Conservation (phyloP, 2,329 filamentous ascomycete genomes). For the Keithomyces neogunnii region DNA sequence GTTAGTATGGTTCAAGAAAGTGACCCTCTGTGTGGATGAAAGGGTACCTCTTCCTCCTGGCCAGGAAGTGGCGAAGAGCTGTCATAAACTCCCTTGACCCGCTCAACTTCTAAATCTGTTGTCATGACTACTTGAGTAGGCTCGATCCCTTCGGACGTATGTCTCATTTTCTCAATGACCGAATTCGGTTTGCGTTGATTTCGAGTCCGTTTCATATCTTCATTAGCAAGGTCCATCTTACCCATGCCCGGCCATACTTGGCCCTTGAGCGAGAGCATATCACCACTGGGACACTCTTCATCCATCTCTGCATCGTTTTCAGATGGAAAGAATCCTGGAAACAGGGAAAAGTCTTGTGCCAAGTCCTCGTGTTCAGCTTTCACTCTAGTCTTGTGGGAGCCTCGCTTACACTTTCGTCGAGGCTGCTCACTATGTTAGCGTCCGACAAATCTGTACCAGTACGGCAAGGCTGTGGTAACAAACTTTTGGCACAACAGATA, state of each 20-base stretch:
- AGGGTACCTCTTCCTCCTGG: slow-evolving; percentile 34
- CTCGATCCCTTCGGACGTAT: slow-evolving; percentile 54
- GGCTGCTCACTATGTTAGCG: slow-evolving; percentile 10
- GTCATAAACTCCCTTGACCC: slow-evolving; percentile 51
- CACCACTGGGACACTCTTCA: slow-evolving; percentile 16
- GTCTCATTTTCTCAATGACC: slow-evolving; percentile 58
- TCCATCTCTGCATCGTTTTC: slow-evolving; percentile 22
- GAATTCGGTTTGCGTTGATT: slow-evolving; percentile 73
- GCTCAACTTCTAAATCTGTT: slow-evolving; percentile 39
- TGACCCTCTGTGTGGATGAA: slow-evolving; percentile 1
- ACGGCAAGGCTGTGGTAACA: not conserved
- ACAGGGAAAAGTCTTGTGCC: slow-evolving; percentile 17
- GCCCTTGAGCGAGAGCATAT: slow-evolving; percentile 52
- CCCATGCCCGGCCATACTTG: slow-evolving; percentile 71
- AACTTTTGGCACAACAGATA: slow-evolving; percentile 15
- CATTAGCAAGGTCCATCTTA: slow-evolving; percentile 71
- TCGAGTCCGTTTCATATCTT: slow-evolving; percentile 62
- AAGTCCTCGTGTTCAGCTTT: slow-evolving; percentile 22
- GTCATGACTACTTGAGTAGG: slow-evolving; percentile 59
- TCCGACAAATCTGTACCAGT: not conserved
- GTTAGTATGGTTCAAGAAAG: not conserved
- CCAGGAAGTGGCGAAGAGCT: slow-evolving; percentile 39
- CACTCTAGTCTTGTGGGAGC: slow-evolving; percentile 11
- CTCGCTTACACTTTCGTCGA: slow-evolving; percentile 21
- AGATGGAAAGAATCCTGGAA: slow-evolving; percentile 18